Conservation (phyloP, 305 asterid genomes). For the Petunia hybrid region DNA sequence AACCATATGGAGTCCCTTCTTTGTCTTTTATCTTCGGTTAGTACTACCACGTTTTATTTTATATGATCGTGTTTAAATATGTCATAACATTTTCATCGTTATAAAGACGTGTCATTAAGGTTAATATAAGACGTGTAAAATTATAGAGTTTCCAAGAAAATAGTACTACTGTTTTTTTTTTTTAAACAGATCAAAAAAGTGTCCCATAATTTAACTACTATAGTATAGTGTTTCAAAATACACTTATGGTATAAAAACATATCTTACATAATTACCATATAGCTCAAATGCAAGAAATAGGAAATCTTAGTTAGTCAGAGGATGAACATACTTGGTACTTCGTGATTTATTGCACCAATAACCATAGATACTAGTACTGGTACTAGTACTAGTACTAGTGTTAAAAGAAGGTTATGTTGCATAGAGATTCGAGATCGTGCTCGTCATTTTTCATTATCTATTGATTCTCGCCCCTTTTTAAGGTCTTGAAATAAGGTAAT, state of each 20-base stretch:
- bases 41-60: constrained; percentile 7
- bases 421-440: background rate
- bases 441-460: background rate
- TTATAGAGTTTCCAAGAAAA: too few species aligned
- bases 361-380: background rate
- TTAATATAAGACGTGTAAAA: too few species aligned
- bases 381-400: too few species aligned
- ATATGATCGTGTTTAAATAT: too few species aligned
- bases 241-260: too few species aligned
- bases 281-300: background rate
- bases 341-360: background rate
- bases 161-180: too few species aligned
- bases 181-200: too few species aligned
- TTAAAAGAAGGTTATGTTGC: background rate
- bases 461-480: background rate
- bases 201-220: too few species aligned
- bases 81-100: too few species aligned
- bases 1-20: constrained; percentile 85
- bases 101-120: too few species aligned
- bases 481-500: background rate
- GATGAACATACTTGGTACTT: background rate
- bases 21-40: constrained; percentile 73
- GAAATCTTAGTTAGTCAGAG: background rate
- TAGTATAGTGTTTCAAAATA: too few species aligned
- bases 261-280: too few species aligned